Base-by-base conservation (phyloP, 192 early-diverging fungal species). In the Gryganskiella cystojenkinii region DNA sequence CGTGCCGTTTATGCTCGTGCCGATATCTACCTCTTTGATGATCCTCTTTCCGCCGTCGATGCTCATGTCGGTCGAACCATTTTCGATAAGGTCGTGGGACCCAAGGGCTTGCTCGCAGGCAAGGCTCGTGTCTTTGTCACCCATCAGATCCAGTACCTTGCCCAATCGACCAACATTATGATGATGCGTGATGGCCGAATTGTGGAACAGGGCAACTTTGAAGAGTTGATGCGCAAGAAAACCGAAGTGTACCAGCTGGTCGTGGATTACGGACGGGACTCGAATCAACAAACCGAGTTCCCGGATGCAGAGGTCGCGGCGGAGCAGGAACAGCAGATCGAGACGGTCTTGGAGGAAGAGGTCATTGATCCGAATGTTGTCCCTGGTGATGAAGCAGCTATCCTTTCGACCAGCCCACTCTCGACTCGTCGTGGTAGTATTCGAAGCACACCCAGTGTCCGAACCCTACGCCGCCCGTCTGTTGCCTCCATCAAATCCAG, bases 1-100 rank as follows among this genome's bases (percentile, higher is more conserved):
- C 90, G 71, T 47, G 96, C 97, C 1, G 95, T 97, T 28, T 99
- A 99, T 75, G 84, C 94, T n/a, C 85, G 91, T 7, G 92, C 95
- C 10, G 95, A 97, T 74, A 69, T 78, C 27, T 78, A 78, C 42
- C 56, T 78, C 13, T 69, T 78, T 53, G 86, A 90, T 66, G 89
- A 90, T 54, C 81, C 84, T 30, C 59, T 90, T 2, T 85, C 83
- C 30, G 89, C 89, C 67, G 89, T 90, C 14, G 89, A 90, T 78
- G 87, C 89, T 54, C 89, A 89, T 71, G 87, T 89, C 27, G 89
- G 87, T 17, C 17, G 56, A 5, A 69, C 65, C 53, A 91, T 99
- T 25, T 97, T 97, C 79, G 90, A 96, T 56, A 72, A 95, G 40
- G 94, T 96, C 1, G 81, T 99, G 56, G 96, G 96, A 19, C 92